phyloP scores from a whole-genome alignment of 345 rosid species.

The Geranium rotundifolium region DNA sequence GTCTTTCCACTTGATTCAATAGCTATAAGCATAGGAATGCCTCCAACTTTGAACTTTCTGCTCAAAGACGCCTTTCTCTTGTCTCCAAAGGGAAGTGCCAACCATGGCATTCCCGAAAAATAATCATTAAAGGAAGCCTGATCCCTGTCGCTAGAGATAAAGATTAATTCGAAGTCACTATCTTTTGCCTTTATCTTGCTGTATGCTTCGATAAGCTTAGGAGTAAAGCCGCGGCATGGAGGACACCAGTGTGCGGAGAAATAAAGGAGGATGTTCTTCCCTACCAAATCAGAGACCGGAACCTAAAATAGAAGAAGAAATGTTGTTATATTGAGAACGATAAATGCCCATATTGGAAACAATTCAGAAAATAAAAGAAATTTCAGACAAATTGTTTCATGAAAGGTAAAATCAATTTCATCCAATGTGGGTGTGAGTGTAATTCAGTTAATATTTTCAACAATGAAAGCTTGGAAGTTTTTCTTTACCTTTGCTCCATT shows the following conservation, averaged over 20 bases:
- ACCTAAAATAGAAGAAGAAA: conserved; percentile 13
- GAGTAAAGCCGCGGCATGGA: conserved; percentile 34
- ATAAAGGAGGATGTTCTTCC: conserved; percentile 33
- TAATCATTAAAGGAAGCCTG: conserved; percentile 19
- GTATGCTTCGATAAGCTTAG: conserved; percentile 24
- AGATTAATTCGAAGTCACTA: conserved; percentile 25
- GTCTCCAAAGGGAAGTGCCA: conserved; percentile 36
- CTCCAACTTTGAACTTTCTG: conserved; percentile 22
- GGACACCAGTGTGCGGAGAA: conserved; percentile 41
- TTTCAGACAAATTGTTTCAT: not conserved
- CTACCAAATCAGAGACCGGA: conserved; percentile 25
- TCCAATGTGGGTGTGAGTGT: no score
- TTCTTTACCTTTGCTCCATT: conserved; percentile 19
- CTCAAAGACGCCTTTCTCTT: conserved; percentile 20
- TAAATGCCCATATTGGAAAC: no score
- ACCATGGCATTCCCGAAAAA: conserved; percentile 35
- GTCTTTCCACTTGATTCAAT: conserved; percentile 29
- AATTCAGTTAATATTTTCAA: no score
- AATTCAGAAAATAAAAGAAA: no score
- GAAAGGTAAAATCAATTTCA: no score
- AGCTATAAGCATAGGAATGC: conserved; percentile 30
- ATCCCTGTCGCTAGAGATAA: conserved; percentile 33
- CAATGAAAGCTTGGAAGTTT: no score
- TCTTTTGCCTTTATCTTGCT: conserved; percentile 21
- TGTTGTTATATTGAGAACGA: no score